phyloP scores from a whole-genome alignment of 352 stramenopile species.

The Globisporangium echinulatum region DNA sequence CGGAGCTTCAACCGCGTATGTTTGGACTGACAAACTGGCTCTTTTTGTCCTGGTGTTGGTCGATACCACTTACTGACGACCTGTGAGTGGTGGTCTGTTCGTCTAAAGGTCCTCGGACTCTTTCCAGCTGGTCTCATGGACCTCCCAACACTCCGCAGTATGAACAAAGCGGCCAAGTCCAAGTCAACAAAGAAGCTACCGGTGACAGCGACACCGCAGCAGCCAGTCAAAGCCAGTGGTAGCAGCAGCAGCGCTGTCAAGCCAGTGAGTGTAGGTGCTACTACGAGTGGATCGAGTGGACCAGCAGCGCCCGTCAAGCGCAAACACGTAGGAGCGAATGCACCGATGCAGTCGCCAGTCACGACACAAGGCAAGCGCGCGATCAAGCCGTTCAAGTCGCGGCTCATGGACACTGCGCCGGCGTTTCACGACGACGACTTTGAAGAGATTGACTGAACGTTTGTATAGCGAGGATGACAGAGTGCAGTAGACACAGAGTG shows the following conservation, averaged over 20 bases:
- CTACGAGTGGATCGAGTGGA: no score
- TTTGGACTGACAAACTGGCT: background rate
- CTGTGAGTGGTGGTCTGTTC: background rate
- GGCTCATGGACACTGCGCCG: slow-evolving; percentile 62
- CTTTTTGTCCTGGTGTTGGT: background rate
- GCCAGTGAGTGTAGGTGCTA: no score
- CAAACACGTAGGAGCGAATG: slow-evolving; percentile 16
- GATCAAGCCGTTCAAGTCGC: slow-evolving; percentile 76
- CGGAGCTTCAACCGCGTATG: slow-evolving; percentile 72
- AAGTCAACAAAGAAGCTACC: slow-evolving; percentile 49
- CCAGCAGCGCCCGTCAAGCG: slow-evolving; percentile 31
- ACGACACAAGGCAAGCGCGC: slow-evolving; percentile 39
- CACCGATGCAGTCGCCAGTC: background rate
- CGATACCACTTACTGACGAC: no score
- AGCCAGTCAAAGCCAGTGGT: background rate
- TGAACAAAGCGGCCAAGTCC: slow-evolving; percentile 63
- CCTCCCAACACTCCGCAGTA: slow-evolving; percentile 47
- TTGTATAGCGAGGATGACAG: slow-evolving; percentile 9
- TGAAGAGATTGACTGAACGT: slow-evolving; percentile 41
- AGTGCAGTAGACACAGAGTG: background rate
- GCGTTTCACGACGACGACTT: slow-evolving; percentile 61
- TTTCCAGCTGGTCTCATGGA: slow-evolving; percentile 65
- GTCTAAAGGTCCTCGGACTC: slow-evolving; percentile 38
- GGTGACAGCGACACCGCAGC: slow-evolving; percentile 18
- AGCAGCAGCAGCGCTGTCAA: no score